A percentile compares a stretch with the other conserved stretches of the same genome.
These are phyloP conservation scores for Mesostigma viride DNA, from an alignment of 139 green algal species.

Conservation along the genomic window DNA sequence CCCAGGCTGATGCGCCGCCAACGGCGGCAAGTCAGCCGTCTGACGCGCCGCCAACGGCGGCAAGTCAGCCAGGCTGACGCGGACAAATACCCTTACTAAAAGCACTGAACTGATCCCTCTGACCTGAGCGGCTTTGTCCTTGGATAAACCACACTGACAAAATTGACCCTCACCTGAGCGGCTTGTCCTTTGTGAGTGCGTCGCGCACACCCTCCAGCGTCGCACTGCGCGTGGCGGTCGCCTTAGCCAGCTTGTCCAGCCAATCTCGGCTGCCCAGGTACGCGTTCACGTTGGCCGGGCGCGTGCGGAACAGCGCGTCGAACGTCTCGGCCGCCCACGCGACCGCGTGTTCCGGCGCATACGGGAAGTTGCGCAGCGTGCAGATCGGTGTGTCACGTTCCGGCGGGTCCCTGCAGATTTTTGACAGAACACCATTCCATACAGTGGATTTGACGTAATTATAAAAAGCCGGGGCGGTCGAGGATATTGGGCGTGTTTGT, in stretches of 20 bases:
- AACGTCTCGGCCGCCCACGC: slow-evolving; percentile 29
- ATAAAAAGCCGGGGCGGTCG: too few relatives aligned
- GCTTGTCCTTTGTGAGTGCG: slow-evolving; percentile 17
- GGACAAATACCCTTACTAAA: too few relatives aligned
- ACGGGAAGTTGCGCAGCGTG: slow-evolving; percentile 34
- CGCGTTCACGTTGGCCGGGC: slow-evolving; percentile 28
- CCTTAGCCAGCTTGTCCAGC: slow-evolving; percentile 23
- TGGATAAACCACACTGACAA: too few relatives aligned
- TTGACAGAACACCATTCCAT: too few relatives aligned
- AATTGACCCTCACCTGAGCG: slow-evolving; percentile 25
- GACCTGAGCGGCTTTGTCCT: too few relatives aligned
- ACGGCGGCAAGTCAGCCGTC: too few relatives aligned
- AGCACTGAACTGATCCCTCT: too few relatives aligned
- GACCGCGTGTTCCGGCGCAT: slow-evolving; percentile 24
- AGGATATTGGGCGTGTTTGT: too few relatives aligned
- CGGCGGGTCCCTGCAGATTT: slow-evolving; percentile 25
- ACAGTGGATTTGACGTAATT: too few relatives aligned
- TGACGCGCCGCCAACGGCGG: too few relatives aligned
- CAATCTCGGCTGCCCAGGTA: slow-evolving; percentile 28
- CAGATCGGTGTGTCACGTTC: slow-evolving; percentile 23
- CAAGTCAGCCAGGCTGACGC: too few relatives aligned
- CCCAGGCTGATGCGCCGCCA: too few relatives aligned
- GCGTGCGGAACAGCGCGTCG: slow-evolving; percentile 26
- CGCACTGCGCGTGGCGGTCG: background rate
- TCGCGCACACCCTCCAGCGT: slow-evolving; percentile 27